Base-by-base conservation (phyloP, 2,329 filamentous ascomycete species). In the Tetracladium maxilliforme region DNA sequence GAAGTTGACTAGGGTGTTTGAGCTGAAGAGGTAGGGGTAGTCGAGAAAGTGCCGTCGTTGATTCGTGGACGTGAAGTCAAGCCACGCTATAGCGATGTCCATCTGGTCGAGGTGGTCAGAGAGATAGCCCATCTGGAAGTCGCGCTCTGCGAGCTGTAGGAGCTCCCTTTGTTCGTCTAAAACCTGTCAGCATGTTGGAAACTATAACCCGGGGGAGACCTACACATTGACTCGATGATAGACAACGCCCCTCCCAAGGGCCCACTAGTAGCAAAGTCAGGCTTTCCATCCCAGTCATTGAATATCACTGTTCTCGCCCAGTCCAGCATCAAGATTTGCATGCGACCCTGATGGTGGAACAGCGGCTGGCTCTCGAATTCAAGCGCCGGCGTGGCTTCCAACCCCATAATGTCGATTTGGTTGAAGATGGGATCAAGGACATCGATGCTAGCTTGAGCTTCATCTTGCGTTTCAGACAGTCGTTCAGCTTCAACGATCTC, bases 1-100 rank as follows among this genome's bases (percentile, higher is more conserved):
- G 44, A 84, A 92, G 0, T 71, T 72, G 4, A 92, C 75, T 4
- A 92, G 54, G 2, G 70, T 70, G 0, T 73, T 62, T 0, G 74
- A 64, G 12, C 65, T 71, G 39, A 94, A 93, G 1, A 95, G 59
- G 42, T 78, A 92, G 0, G 81, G 71, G 34, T 78, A 82, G 30
- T 84, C 74, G 4, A 95, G 55, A 1, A 95, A 54, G 47, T 94
- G 84, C 13, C 74, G 54, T 15, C 57, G 68, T 36, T 72, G 71
- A 30, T 61, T 69, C 16, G 70, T 73, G 0, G 66, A 56, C 3
- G 53, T 54, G 31, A 70, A 73, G 4, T 64, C 59, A 26, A 75
- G 48, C 79, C 73, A 93, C 24, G 70, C 66, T 21, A 73, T 59
- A 0, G 84, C 79, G 58, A 82, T 74, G 19, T 77, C 68, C 33